These are phyloP conservation scores for Metschnikowia colocasiae DNA, from an alignment of 805 yeast genomes.

Conservation along the genomic window DNA sequence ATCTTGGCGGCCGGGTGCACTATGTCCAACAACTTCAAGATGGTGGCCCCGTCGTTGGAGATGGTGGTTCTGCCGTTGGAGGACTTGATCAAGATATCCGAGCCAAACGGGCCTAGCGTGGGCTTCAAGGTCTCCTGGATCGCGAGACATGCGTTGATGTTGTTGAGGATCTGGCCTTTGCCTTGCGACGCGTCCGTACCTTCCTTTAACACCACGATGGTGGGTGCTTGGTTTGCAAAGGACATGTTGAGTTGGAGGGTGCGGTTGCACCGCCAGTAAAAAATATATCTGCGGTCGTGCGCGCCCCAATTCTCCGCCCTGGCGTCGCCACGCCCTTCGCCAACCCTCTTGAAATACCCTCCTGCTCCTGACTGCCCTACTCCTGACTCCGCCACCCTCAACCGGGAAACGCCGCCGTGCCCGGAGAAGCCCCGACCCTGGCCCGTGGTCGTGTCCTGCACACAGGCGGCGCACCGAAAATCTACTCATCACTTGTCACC, in stretches of 20 bases:
- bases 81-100: slow-evolving; percentile 87
- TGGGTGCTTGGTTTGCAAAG: slow-evolving; percentile 91
- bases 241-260: slow-evolving; percentile 48
- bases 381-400: too few species aligned
- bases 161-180: slow-evolving; percentile 88
- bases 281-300: background rate
- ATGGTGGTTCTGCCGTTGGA: slow-evolving; percentile 85
- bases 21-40: slow-evolving; percentile 83
- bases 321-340: too few species aligned
- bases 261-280: slow-evolving; percentile 8
- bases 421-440: too few species aligned
- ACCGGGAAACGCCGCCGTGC: too few species aligned
- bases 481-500: background rate
- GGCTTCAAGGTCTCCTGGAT: slow-evolving; percentile 94
- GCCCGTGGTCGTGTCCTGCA: too few species aligned
- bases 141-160: slow-evolving; percentile 95
- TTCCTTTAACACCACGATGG: slow-evolving; percentile 96
- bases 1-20: slow-evolving; percentile 99
- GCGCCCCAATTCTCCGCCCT: background rate
- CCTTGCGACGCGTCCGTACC: slow-evolving; percentile 98
- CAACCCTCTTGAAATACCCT: background rate
- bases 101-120: slow-evolving; percentile 95
- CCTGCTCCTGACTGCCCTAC: too few species aligned
- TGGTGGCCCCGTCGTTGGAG: slow-evolving; percentile 98
- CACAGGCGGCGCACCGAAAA: background rate